Conservation (phyloP, 2,329 filamentous ascomycete species). For the Exophiala phaeomuriformis region DNA sequence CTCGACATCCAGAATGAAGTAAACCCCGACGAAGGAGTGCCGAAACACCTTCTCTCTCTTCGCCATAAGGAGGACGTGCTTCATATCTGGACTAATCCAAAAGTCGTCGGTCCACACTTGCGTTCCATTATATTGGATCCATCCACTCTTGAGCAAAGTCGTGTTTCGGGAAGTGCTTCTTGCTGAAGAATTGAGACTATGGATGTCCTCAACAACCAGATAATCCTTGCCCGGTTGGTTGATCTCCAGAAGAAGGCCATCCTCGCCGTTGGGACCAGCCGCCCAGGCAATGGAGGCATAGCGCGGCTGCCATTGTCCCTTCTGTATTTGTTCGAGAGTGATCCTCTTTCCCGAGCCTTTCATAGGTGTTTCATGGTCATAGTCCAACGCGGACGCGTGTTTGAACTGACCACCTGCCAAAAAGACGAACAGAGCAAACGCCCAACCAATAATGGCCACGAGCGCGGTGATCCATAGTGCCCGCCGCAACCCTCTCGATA, state of each 20-base stretch:
- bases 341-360: constrained; percentile 37
- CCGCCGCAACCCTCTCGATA: constrained; percentile 31
- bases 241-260: constrained; percentile 76
- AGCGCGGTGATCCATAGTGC: constrained; percentile 37
- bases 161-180: constrained; percentile 46
- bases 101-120: constrained; percentile 53
- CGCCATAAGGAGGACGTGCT: constrained; percentile 76
- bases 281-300: constrained; percentile 43
- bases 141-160: constrained; percentile 65
- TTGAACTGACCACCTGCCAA: constrained; percentile 33
- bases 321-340: constrained; percentile 38
- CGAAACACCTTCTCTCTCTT: constrained; percentile 72
- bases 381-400: constrained; percentile 27
- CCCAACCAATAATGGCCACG: constrained; percentile 41
- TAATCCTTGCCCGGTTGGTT: constrained; percentile 59
- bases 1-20: constrained; percentile 88
- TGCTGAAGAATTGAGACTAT: constrained; percentile 42
- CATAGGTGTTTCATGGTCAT: constrained; percentile 31
- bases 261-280: constrained; percentile 46
- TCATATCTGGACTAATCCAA: constrained; percentile 74
- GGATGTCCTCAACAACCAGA: constrained; percentile 80
- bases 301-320: constrained; percentile 34
- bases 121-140: constrained; percentile 54
- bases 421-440: constrained; percentile 40
- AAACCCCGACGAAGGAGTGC: constrained; percentile 76